Conservation (phyloP, 1,284 basidiomycete genomes). For the Schizophyllum amplum region DNA sequence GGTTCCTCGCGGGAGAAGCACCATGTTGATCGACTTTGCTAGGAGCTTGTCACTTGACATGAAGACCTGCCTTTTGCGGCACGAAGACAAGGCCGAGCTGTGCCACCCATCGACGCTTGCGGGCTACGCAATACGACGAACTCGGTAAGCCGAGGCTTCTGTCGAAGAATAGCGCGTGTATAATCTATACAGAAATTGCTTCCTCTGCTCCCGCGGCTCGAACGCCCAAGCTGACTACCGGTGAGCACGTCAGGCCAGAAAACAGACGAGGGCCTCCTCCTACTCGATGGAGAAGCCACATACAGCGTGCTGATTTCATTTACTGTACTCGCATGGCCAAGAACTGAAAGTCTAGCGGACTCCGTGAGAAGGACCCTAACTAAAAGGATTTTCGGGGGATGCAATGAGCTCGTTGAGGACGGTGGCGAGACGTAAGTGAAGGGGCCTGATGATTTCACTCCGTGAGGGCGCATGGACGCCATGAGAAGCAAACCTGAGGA, state of each 20-base stretch:
- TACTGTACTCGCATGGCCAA: neutral
- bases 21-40: neutral
- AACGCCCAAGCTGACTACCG: too few species aligned
- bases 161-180: too few species aligned
- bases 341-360: neutral
- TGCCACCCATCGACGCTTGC: neutral
- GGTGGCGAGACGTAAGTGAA: neutral
- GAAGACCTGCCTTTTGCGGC: neutral
- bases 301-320: neutral
- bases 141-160: neutral
- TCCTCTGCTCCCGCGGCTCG: too few species aligned
- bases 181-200: neutral
- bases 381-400: neutral
- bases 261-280: neutral
- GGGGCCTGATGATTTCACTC: neutral
- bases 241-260: too few species aligned
- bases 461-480: neutral
- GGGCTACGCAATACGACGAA: neutral
- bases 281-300: neutral
- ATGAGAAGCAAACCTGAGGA: neutral
- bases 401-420: neutral
- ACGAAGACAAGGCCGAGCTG: neutral
- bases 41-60: too few species aligned
- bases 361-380: neutral
- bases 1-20: neutral